phyloP scores from a whole-genome alignment of 2,329 filamentous ascomycete genomes.

The Fusarium sp. region DNA sequence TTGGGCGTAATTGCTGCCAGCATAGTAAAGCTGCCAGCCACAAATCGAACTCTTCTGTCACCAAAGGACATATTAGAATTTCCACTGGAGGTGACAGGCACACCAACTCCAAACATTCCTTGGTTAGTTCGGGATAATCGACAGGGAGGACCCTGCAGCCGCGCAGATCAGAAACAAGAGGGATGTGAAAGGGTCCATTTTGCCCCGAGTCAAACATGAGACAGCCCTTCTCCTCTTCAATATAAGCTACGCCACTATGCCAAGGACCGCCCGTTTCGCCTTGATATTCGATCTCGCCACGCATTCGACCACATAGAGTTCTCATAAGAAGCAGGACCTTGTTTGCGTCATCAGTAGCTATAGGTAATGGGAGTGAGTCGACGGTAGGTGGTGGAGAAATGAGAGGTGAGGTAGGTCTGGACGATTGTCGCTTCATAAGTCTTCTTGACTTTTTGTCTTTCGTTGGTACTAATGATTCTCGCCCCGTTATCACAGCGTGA shows the following conservation, averaged over 20 bases:
- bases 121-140: slow-evolving; percentile 58
- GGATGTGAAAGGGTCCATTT: slow-evolving; percentile 71
- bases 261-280: slow-evolving; percentile 70
- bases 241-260: slow-evolving; percentile 79
- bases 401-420: slow-evolving; percentile 69
- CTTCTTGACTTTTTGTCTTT: slow-evolving; percentile 62
- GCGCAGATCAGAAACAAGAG: slow-evolving; percentile 78
- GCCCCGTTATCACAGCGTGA: slow-evolving; percentile 52
- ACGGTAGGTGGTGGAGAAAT: slow-evolving; percentile 66
- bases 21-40: slow-evolving; percentile 85
- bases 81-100: slow-evolving; percentile 67
- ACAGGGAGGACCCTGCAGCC: slow-evolving; percentile 76
- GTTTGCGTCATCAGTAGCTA: slow-evolving; percentile 75
- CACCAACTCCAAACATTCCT: slow-evolving; percentile 65
- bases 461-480: slow-evolving; percentile 51
- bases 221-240: slow-evolving; percentile 80
- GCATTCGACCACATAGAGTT: slow-evolving; percentile 81
- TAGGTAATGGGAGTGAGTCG: slow-evolving; percentile 69
- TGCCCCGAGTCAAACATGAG: slow-evolving; percentile 80
- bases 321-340: slow-evolving; percentile 82
- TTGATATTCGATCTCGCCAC: slow-evolving; percentile 80
- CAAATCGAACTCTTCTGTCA: slow-evolving; percentile 75
- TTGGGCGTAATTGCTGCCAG: slow-evolving; percentile 80
- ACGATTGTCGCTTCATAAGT: slow-evolving; percentile 66
- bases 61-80: slow-evolving; percentile 73